Conservation (phyloP, 805 yeast genomes). For the Candida sphagnicola region DNA sequence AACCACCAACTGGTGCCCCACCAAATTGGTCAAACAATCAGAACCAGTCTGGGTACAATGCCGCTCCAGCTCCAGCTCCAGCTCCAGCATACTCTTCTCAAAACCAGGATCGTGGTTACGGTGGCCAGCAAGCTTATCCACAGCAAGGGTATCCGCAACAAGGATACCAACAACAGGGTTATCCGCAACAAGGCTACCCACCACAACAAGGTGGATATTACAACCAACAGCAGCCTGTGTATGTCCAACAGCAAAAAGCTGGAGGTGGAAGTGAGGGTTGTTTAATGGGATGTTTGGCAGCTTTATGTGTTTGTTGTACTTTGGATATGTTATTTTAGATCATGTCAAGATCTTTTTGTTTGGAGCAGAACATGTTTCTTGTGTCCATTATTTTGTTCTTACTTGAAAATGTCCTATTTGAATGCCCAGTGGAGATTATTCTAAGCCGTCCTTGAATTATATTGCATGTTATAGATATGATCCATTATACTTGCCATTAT, state of each 20-base stretch:
- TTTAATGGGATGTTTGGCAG: conserved; percentile 41
- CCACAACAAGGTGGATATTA: conserved; percentile 30
- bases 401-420: too few species aligned
- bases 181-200: conserved; percentile 15
- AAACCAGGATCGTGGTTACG: conserved; percentile 20
- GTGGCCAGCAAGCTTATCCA: conserved; percentile 16
- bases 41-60: conserved; percentile 13
- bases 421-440: too few species aligned
- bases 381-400: too few species aligned
- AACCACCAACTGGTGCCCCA: conserved; percentile 28
- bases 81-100: conserved; percentile 15
- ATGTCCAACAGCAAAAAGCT: conserved; percentile 36
- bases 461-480: too few species aligned
- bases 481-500: too few species aligned
- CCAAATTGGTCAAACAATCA: conserved; percentile 19
- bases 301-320: conserved; percentile 39
- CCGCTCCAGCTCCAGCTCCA: conserved; percentile 18
- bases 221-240: conserved; percentile 34
- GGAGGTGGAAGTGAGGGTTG: conserved; percentile 23
- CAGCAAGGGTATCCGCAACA: conserved; percentile 19
- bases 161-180: conserved; percentile 14
- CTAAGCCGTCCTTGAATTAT: too few species aligned
- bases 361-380: too few species aligned
- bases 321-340: conserved; percentile 25
- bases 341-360: too few species aligned